These are phyloP conservation scores for Diutina sp. DNA, from an alignment of 1,139 yeast species.

Conservation along the genomic window DNA sequence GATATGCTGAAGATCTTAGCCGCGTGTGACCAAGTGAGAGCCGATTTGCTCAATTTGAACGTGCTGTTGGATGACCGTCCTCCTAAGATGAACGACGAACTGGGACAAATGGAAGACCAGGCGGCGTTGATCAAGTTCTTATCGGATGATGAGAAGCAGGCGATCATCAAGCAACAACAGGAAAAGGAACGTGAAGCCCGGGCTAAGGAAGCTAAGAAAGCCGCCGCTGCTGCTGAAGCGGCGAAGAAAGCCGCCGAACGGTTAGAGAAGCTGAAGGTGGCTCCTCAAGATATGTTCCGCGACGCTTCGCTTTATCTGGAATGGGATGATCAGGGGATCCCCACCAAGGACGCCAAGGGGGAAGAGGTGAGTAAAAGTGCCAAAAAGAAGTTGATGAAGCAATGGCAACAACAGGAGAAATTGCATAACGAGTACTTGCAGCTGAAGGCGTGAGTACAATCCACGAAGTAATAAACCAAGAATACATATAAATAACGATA, in stretches of 20 bases:
- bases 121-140: conserved; percentile 79
- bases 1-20: conserved; percentile 42
- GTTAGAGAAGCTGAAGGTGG: conserved; percentile 52
- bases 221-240: conserved; percentile 23
- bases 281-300: conserved; percentile 65
- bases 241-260: conserved; percentile 57
- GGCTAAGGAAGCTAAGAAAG: conserved; percentile 29
- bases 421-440: conserved; percentile 53
- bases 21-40: conserved; percentile 26
- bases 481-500: not conserved
- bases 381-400: conserved; percentile 69
- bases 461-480: not conserved
- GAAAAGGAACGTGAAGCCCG: conserved; percentile 39
- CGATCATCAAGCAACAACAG: conserved; percentile 47
- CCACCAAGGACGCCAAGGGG: conserved; percentile 65
- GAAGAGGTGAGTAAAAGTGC: conserved; percentile 83
- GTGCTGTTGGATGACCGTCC: conserved; percentile 84
- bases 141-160: conserved; percentile 53
- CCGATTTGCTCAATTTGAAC: conserved; percentile 59
- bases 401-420: conserved; percentile 69
- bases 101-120: conserved; percentile 13
- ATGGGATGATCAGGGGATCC: conserved; percentile 83
- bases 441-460: not conserved
- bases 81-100: not conserved
- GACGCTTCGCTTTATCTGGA: conserved; percentile 41